A percentile compares a stretch with the other conserved stretches of the same genome.
Evolutionary conservation across 2,329 filamentous ascomycete genomes (phyloP).

Genomic region (Cladophialophora yegresii): DNA sequence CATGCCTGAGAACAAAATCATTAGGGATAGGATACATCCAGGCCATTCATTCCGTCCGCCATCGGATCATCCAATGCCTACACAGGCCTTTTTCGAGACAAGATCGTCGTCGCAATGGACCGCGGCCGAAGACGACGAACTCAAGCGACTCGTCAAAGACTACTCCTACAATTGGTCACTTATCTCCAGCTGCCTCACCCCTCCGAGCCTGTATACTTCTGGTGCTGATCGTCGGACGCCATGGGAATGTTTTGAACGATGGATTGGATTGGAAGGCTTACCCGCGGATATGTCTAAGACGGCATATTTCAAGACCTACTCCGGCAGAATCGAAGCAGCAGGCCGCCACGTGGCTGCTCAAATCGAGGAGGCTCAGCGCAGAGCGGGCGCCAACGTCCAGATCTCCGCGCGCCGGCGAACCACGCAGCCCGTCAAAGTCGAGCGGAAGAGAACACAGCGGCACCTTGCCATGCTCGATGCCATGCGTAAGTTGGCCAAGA

Average conservation of each 20-base stretch:
- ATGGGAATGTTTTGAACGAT: conserved; percentile 98
- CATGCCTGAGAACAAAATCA: conserved; percentile 81
- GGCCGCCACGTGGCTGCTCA: conserved; percentile 61
- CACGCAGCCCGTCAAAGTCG: conserved; percentile 75
- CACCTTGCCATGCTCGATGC: conserved; percentile 88
- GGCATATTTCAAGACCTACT: conserved; percentile 83
- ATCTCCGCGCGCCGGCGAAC: conserved; percentile 66
- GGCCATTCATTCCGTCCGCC: conserved; percentile 92
- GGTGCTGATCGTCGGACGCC: conserved; percentile 87
- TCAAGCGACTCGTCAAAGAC: conserved; percentile 80
- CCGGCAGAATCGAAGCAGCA: conserved; percentile 63
- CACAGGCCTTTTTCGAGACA: conserved; percentile 85
- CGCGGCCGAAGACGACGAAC: conserved; percentile 82
- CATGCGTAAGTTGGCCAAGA: conserved; percentile 94
- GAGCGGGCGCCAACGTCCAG: conserved; percentile 56
- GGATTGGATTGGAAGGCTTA: conserved; percentile 87
- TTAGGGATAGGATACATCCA: conserved; percentile 85
- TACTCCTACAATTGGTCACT: conserved; percentile 98
- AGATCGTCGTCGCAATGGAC: conserved; percentile 90
- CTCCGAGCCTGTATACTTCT: conserved; percentile 75
- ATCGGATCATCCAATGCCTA: conserved; percentile 87
- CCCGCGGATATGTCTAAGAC: conserved; percentile 94
- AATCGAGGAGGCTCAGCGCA: conserved; percentile 53
- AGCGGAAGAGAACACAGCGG: conserved; percentile 80
- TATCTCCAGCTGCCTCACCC: conserved; percentile 76